These are phyloP conservation scores for Phoenix dactylifera DNA, from an alignment of 176 grass and related monocot genomes.

Conservation along the genomic window DNA sequence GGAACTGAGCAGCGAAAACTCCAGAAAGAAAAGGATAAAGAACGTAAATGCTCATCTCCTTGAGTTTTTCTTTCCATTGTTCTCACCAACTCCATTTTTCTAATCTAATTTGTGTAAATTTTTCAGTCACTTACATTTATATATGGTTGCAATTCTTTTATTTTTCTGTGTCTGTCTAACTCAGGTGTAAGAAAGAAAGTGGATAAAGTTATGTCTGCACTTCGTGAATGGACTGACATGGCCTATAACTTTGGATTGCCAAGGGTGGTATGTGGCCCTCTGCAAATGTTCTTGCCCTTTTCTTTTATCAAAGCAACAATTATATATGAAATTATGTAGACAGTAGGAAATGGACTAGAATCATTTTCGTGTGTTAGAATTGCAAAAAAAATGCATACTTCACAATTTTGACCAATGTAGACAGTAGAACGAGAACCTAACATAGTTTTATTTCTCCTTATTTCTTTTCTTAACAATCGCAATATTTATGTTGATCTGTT, in stretches of 20 bases:
- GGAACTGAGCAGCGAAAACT: constrained; percentile 6
- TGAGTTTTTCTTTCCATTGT: not conserved
- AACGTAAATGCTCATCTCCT: not conserved
- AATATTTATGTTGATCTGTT: no score
- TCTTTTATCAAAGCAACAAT: not conserved
- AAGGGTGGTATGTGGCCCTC: not conserved
- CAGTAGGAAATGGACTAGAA: no score
- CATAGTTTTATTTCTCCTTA: no score
- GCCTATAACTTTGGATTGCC: constrained; percentile 2
- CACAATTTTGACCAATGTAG: no score
- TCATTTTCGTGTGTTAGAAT: no score
- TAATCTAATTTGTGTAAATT: no score
- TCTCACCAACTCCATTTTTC: not conserved
- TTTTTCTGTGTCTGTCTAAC: not conserved
- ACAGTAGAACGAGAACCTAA: no score
- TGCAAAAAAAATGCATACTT: no score
- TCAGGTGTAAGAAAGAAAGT: constrained; percentile 17
- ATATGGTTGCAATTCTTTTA: not conserved
- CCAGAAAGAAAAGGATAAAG: constrained; percentile 4
- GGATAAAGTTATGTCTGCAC: constrained; percentile 8
- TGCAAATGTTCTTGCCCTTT: not conserved
- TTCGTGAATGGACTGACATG: constrained; percentile 1
- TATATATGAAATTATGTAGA: no score
- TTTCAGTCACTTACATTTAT: not conserved
- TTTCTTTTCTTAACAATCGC: no score